Percentiles rank a stretch among this genome's conserved stretches.
These are phyloP conservation scores for Cantharellus anzutake DNA, from an alignment of 768 basidiomycete species.

Conservation along the genomic window DNA sequence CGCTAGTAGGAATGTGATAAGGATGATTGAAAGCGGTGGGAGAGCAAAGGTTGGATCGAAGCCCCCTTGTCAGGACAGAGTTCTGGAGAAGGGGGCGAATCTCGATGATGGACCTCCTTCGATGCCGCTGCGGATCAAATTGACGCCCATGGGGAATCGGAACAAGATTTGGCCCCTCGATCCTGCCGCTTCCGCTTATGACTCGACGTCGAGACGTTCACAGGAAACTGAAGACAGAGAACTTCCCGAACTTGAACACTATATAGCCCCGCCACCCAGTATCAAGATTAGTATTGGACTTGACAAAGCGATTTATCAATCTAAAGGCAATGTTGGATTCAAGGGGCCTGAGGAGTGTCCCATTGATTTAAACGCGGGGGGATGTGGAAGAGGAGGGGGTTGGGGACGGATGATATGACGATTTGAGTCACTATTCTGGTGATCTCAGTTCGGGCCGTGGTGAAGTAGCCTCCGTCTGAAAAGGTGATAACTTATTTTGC, in stretches of 20 bases:
- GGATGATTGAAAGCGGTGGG: not conserved
- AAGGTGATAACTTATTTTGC: too few relatives aligned
- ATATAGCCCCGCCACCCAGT: not conserved
- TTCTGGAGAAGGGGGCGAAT: not conserved
- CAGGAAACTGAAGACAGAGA: too few relatives aligned
- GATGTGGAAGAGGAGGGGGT: not conserved
- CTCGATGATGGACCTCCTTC: too few relatives aligned
- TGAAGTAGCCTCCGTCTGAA: too few relatives aligned
- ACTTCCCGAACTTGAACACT: not conserved
- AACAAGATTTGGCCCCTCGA: not conserved
- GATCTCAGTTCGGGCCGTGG: too few relatives aligned
- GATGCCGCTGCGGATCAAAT: too few relatives aligned
- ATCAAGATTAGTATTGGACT: not conserved
- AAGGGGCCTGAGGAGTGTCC: not conserved
- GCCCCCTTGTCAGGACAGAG: not conserved
- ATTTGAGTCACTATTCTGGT: slow-evolving; percentile 10
- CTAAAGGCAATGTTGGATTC: not conserved
- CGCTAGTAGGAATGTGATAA: slow-evolving; percentile 6
- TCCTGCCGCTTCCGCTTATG: not conserved
- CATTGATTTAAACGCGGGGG: not conserved
- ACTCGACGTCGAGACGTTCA: too few relatives aligned
- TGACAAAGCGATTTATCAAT: not conserved
- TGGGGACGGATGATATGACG: not conserved
- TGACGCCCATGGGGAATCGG: too few relatives aligned
- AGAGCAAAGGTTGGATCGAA: not conserved